Evolutionary conservation across 106 monocot species (phyloP), one percentile per base, ranked within the genome.

Genomic region (Triglochin maritima): DNA sequence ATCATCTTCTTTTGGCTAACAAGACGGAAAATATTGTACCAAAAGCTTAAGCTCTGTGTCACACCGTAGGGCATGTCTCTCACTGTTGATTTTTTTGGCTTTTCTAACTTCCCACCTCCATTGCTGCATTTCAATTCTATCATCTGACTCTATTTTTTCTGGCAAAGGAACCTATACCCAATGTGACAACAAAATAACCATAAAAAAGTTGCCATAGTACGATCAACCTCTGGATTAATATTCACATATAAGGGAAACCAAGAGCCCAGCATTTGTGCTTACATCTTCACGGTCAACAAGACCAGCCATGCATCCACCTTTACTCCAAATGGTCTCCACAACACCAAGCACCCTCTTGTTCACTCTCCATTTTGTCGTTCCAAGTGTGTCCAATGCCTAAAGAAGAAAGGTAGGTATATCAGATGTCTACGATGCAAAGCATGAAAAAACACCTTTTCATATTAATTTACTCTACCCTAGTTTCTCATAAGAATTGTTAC

Each of bases 21-120:
- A 46, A 43, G 12, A 7, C 1, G 4, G 12, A 62, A 66, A 74
- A 15, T 47, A 3, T 13, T 70, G 65, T 84, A 93, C 93, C 74
- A 81, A 86, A 65, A 93, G 89, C 71, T 86, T 89, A 78, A 93
- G 89, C 68, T 93, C 89, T 16, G 73, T 86, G 69, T 93, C 93
- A 77, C 93, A 93, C 69, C 86, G 77, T 67, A 84, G 82, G 66
- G 89, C 84, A 74, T 93, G 86, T 81, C 86, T 86, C 76, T 93
- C 93, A 62, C 47, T 80, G 68, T 93, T 93, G 47, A 78, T 68
- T 65, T 93, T 93, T 63, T 80, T 86, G 52, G 80, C 82, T 74
- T 82, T 93, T 76, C 65, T 89, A 46, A 62, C 45, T 50, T 61
- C 77, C 93, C 89, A 89, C 55, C 65, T 76, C 89, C 93, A 93